A percentile compares a stretch with the other conserved stretches of the same genome.
phyloP scores from a whole-genome alignment of 768 basidiomycete species.

The Xerocomellus dryophilus region DNA sequence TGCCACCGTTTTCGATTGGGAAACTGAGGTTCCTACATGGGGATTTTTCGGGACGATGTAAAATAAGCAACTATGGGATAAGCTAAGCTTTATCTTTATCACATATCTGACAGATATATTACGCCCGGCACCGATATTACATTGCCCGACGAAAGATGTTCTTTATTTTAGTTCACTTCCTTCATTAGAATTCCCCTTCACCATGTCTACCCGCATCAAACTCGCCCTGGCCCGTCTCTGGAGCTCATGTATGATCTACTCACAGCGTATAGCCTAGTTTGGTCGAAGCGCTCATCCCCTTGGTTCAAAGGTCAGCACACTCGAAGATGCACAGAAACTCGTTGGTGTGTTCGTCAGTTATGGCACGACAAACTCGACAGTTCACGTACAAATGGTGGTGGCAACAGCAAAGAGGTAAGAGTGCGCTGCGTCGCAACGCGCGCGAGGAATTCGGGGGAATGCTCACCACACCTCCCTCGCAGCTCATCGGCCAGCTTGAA shows the following conservation, averaged over 20 bases:
- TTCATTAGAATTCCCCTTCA: neutral
- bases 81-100: neutral
- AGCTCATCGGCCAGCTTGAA: constrained; percentile 17
- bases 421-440: neutral
- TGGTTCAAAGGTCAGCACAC: constrained; percentile 10
- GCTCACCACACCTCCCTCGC: neutral
- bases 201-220: constrained; percentile 7
- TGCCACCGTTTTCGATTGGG: neutral
- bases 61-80: neutral
- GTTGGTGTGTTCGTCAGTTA: constrained; percentile 16
- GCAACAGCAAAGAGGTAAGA: constrained; percentile 15
- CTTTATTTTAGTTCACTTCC: neutral
- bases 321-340: constrained; percentile 18
- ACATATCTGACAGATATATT: neutral
- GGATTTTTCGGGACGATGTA: neutral
- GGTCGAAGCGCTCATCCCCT: constrained; percentile 6
- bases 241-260: neutral
- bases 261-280: constrained; percentile 17
- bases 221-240: constrained; percentile 4
- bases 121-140: neutral
- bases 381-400: constrained; percentile 9
- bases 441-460: no score
- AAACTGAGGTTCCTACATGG: neutral
- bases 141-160: neutral
- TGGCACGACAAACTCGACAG: constrained; percentile 14